Conservation (phyloP, 2,329 filamentous ascomycete species). For the Rutstroemia sp. region DNA sequence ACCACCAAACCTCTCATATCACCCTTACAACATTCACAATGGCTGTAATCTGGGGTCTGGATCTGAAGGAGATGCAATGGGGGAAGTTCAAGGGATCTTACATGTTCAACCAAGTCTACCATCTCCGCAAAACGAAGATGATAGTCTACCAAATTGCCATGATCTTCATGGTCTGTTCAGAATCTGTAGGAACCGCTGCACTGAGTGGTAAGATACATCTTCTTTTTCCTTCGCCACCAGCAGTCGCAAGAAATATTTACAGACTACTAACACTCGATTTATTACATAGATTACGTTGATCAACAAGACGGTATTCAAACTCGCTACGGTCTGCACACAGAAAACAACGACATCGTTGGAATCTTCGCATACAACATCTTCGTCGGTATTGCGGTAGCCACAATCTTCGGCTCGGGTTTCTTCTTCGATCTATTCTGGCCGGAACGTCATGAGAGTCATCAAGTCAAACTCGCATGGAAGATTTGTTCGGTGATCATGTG, state of each 20-base stretch:
- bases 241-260: neutral
- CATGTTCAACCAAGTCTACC: slow-evolving; percentile 50
- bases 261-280: neutral
- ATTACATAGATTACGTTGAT: slow-evolving; percentile 42
- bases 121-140: slow-evolving; percentile 50
- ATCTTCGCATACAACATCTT: slow-evolving; percentile 52
- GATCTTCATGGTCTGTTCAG: slow-evolving; percentile 49
- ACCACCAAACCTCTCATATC: no score
- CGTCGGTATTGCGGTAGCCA: slow-evolving; percentile 48
- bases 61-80: slow-evolving; percentile 51
- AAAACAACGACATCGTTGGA: slow-evolving; percentile 49
- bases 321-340: slow-evolving; percentile 35
- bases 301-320: slow-evolving; percentile 41
- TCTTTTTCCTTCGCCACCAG: neutral
- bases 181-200: slow-evolving; percentile 48
- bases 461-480: slow-evolving; percentile 47
- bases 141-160: slow-evolving; percentile 52
- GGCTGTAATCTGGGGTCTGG: slow-evolving; percentile 47
- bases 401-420: slow-evolving; percentile 51
- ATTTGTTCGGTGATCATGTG: slow-evolving; percentile 42
- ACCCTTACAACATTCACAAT: neutral
- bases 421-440: slow-evolving; percentile 58
- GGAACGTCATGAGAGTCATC: slow-evolving; percentile 40
- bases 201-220: slow-evolving; percentile 38
- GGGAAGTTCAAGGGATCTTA: slow-evolving; percentile 48